Evolutionary conservation across 2,329 filamentous ascomycete species (phyloP).

Genomic region (Colletotrichum gigasporum): DNA sequence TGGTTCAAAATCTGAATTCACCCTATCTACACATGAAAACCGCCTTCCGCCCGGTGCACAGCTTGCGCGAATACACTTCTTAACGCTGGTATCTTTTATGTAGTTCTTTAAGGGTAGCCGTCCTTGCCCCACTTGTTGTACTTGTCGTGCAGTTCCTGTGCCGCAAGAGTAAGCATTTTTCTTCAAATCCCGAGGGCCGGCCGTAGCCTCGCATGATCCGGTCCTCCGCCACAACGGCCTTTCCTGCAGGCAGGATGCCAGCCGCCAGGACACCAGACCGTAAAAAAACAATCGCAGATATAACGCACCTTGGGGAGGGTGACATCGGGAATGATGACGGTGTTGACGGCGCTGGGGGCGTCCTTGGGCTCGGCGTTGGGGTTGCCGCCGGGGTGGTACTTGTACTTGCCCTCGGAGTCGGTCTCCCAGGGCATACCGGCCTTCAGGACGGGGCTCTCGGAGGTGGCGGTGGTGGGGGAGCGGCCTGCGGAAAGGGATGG

Average conservation of each 20-base stretch:
- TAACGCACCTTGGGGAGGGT: slow-evolving; percentile 83
- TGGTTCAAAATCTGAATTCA: slow-evolving; percentile 24
- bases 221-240: background rate
- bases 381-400: slow-evolving; percentile 89
- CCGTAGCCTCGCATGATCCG: background rate
- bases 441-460: slow-evolving; percentile 80
- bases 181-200: background rate
- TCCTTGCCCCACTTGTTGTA: slow-evolving; percentile 99
- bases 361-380: slow-evolving; percentile 79
- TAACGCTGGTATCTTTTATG: slow-evolving; percentile 22
- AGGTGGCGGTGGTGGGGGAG: slow-evolving; percentile 85
- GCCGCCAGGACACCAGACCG: too few relatives aligned
- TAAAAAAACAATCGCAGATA: background rate
- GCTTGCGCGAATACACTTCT: slow-evolving; percentile 10
- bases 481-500: slow-evolving; percentile 62
- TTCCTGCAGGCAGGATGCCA: too few relatives aligned
- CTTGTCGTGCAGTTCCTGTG: slow-evolving; percentile 87
- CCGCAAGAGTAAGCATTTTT: slow-evolving; percentile 19
- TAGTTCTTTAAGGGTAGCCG: slow-evolving; percentile 70
- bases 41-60: slow-evolving; percentile 14
- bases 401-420: slow-evolving; percentile 70
- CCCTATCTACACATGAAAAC: slow-evolving; percentile 33
- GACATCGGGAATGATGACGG: slow-evolving; percentile 92
- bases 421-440: slow-evolving; percentile 92
- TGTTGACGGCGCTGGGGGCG: slow-evolving; percentile 94